Evolutionary conservation across 208 protist species (phyloP), one percentile per base, ranked within the genome.

Genomic region (Baffinella frigidus): DNA sequence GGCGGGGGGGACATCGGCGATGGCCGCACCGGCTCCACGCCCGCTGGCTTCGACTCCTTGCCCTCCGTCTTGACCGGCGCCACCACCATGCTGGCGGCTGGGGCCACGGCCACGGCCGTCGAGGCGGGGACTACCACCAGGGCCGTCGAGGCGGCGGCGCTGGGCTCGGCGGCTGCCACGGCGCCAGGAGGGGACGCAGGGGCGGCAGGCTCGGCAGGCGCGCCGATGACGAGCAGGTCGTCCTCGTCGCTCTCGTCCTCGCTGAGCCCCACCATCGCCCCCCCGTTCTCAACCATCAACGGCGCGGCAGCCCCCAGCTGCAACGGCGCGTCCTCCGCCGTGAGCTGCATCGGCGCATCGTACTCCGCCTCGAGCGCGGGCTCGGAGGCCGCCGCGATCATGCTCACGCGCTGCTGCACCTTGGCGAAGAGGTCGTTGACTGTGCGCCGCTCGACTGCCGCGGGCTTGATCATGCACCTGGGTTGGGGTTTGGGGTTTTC

Each of bases 381-480:
- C n/a, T n/a, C n/a, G n/a, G n/a, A n/a, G n/a, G n/a, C n/a, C n/a
- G n/a, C n/a, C n/a, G n/a, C n/a, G n/a, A n/a, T n/a, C n/a, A n/a
- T 87, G 10, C 24, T 27, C 11, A 87, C 77, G 64, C 77, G 30
- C 10, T 38, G 33, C n/a, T 90, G 27, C 33, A 90, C 43, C 43
- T 90, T 90, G 27, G 20, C 44, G 61, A 90, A 39, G 20, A 90
- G 43, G 43, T 72, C 83, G 24, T 10, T n/a, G 38, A 77, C 43
- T n/a, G 83, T 45, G 36, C 73, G 51, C 44, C 36, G 35, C 30
- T 43, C 64, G 38, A 72, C 45, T n/a, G 17, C 51, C 5, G 50
- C 45, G 24, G 83, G 83, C 41, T 5, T 5, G 83, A 90, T 90
- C 51, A 90, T n/a, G n/a, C n/a, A n/a, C n/a, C n/a, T n/a, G n/a